Conservation (phyloP, 1,139 yeast genomes). For the Hemisphaericaspora xylofermentans region DNA sequence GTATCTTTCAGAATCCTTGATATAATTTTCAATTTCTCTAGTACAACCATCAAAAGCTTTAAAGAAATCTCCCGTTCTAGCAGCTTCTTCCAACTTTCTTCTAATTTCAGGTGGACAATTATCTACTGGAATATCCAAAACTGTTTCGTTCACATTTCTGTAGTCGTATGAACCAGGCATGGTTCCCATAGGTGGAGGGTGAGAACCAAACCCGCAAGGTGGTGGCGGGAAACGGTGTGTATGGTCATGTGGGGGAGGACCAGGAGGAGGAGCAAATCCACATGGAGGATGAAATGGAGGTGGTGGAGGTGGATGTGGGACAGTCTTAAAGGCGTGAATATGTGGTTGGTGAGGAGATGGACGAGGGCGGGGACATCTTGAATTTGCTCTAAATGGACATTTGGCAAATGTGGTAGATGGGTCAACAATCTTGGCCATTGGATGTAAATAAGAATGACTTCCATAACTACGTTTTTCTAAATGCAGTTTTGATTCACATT, state of each 20-base stretch:
- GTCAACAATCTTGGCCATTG: slow-evolving; percentile 29
- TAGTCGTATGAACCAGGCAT: neutral
- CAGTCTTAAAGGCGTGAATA: neutral
- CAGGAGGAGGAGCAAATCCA: slow-evolving; percentile 3
- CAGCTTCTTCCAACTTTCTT: slow-evolving; percentile 17
- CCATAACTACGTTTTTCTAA: slow-evolving; percentile 16
- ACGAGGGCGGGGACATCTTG: neutral
- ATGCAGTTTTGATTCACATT: slow-evolving; percentile 39
- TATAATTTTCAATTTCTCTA: slow-evolving; percentile 21
- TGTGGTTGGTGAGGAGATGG: slow-evolving; percentile 2
- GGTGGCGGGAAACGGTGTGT: slow-evolving; percentile 1
- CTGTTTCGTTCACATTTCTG: slow-evolving; percentile 13
- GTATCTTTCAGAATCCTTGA: slow-evolving; percentile 28
- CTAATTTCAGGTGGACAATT: slow-evolving; percentile 22
- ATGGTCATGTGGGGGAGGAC: slow-evolving; percentile 1
- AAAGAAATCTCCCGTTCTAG: slow-evolving; percentile 2
- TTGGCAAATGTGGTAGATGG: slow-evolving; percentile 17
- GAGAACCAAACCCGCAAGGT: neutral
- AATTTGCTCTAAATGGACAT: neutral
- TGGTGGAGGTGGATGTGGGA: slow-evolving; percentile 2
- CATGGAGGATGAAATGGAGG: slow-evolving; percentile 2
- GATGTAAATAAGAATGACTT: slow-evolving; percentile 29
- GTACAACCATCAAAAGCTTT: slow-evolving; percentile 22
- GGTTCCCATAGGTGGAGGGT: no score
- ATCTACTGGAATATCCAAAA: slow-evolving; percentile 30